phyloP scores from a whole-genome alignment of 805 yeast genomes.

The Teunomyces atbi region DNA sequence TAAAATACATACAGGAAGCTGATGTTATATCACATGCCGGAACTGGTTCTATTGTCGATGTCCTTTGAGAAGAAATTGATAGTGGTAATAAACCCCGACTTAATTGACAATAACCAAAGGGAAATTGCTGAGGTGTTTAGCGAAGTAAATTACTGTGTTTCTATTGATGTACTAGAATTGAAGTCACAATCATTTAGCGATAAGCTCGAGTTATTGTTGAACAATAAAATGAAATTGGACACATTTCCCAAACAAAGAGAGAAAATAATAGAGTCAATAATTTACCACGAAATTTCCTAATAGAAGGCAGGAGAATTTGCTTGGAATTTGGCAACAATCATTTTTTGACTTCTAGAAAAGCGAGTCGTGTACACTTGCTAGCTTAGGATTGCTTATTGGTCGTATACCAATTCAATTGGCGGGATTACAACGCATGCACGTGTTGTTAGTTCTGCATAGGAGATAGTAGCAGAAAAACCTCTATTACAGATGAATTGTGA shows the following conservation, averaged over 20 bases:
- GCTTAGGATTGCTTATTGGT: no score
- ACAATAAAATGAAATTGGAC: background rate
- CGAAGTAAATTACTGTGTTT: constrained; percentile 4
- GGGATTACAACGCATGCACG: no score
- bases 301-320: no score
- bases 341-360: no score
- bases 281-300: constrained; percentile 3
- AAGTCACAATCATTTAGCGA: background rate
- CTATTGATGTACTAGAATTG: background rate
- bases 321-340: no score
- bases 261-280: constrained; percentile 6
- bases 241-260: constrained; percentile 4
- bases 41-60: constrained; percentile 88
- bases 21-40: constrained; percentile 86
- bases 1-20: constrained; percentile 40
- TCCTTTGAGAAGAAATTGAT: constrained; percentile 57
- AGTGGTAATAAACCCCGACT: constrained; percentile 63
- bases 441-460: no score
- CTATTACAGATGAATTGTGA: no score
- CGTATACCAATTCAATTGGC: no score
- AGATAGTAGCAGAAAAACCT: no score
- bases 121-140: constrained; percentile 56
- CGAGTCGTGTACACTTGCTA: no score
- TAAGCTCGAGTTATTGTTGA: background rate
- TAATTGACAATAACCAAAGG: constrained; percentile 87